A percentile compares a stretch with the other conserved stretches of the same genome.
These are phyloP conservation scores for Cladosporium halotolerans DNA, from an alignment of 2,329 filamentous ascomycete species.

Conservation along the genomic window DNA sequence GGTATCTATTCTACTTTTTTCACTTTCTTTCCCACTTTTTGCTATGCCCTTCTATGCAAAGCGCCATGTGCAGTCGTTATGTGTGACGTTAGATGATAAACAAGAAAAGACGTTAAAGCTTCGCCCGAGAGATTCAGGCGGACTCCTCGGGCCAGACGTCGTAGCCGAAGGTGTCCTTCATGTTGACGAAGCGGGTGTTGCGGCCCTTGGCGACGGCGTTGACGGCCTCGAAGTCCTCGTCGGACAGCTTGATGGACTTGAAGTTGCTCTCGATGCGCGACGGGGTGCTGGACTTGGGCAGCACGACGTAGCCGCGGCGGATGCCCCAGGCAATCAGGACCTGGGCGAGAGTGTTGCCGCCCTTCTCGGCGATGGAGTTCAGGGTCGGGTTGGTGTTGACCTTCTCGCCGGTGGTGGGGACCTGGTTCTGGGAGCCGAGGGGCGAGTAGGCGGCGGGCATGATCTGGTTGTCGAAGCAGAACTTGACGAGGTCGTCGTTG, in stretches of 20 bases:
- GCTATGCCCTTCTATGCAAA: not conserved
- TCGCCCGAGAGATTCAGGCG: slow-evolving; percentile 4
- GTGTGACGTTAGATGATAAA: not conserved
- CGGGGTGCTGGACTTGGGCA: slow-evolving; percentile 65
- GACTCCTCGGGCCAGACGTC: slow-evolving; percentile 50
- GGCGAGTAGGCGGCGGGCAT: slow-evolving; percentile 50
- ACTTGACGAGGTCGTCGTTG: slow-evolving; percentile 54
- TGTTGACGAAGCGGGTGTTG: slow-evolving; percentile 69
- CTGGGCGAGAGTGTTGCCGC: slow-evolving; percentile 54
- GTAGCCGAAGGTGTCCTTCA: slow-evolving; percentile 75
- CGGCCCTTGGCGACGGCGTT: slow-evolving; percentile 59
- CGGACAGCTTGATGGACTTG: slow-evolving; percentile 52
- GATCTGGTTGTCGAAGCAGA: slow-evolving; percentile 53
- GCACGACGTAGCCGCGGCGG: slow-evolving; percentile 58
- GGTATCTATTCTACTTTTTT: slow-evolving; percentile 5
- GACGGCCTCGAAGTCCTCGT: slow-evolving; percentile 52
- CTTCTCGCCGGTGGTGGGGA: slow-evolving; percentile 62
- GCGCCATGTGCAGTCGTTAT: slow-evolving; percentile 3
- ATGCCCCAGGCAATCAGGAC: slow-evolving; percentile 61
- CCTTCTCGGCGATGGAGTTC: slow-evolving; percentile 53
- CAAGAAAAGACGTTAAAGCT: slow-evolving; percentile 1
- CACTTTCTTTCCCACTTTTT: not conserved
- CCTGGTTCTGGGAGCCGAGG: slow-evolving; percentile 63
- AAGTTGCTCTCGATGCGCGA: slow-evolving; percentile 64
- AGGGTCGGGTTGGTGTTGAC: slow-evolving; percentile 54